A percentile compares a stretch with the other conserved stretches of the same genome.
Conservation (phyloP, 2,329 filamentous ascomycete species). For the Trichoderma sp. region DNA sequence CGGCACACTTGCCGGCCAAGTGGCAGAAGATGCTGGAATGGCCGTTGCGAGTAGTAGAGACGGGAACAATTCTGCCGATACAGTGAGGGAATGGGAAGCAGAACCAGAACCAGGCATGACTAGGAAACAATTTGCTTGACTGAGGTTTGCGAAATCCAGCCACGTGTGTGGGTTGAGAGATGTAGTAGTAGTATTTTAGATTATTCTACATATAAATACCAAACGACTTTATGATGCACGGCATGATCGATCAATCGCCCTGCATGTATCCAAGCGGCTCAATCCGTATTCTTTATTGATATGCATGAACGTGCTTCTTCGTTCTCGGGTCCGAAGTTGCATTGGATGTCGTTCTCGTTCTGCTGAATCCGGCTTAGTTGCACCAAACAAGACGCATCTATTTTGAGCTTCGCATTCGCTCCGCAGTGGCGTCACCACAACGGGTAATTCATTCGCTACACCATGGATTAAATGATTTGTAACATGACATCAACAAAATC, state of each 20-base stretch:
- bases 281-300: background rate
- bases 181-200: background rate
- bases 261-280: background rate
- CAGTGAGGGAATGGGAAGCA: no score
- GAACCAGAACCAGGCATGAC: background rate
- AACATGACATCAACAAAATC: background rate
- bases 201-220: background rate
- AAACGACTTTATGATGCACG: background rate
- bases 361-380: background rate
- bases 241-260: background rate
- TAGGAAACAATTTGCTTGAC: background rate
- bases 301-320: background rate
- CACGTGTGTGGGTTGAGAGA: background rate
- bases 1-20: background rate
- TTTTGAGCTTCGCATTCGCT: slow-evolving; percentile 13
- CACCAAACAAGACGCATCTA: background rate
- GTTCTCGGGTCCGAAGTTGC: background rate
- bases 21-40: slow-evolving; percentile 16
- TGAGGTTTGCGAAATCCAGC: background rate
- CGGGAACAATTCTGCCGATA: background rate
- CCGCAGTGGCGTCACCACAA: background rate
- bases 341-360: slow-evolving; percentile 16
- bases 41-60: slow-evolving; percentile 10
- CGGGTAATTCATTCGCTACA: background rate
- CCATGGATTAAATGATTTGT: background rate